Evolutionary conservation across 768 basidiomycete species (phyloP), one percentile per base, ranked within the genome.

Genomic region (Harrya chromipes): DNA sequence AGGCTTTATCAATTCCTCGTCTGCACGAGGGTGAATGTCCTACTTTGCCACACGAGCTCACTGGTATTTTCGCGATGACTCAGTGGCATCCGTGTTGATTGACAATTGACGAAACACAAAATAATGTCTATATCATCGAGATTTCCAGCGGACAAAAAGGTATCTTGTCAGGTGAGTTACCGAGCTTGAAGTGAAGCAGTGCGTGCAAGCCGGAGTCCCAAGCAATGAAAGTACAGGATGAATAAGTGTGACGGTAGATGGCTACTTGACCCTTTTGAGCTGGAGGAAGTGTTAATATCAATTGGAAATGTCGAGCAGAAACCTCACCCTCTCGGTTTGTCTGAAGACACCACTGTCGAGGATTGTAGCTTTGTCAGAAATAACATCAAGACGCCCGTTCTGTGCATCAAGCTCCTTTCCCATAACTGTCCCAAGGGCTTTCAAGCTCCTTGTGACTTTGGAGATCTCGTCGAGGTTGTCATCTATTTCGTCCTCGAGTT

Each of bases 401-500:
- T 99, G 97, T 20, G 72, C 75, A 58, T 93, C 85, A 47, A 98
- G 82, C 65, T 97, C 94, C 52, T 89, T 79, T 38, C 89, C 87
- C 85, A 91, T 92, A 4, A 87, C 83, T 53, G 76, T 76, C 6
- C 87, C 90, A 17, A 94, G 72, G 3, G 83, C 81, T 69, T 88
- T 90, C 52, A 97, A 75, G 40, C 82, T 75, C 71, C 84, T 88
- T 2, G 89, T 82, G 44, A 86, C 80, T 43, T 83, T 84, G 31
- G 80, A 72, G 50, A 95, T 87, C 68, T 95, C 93, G 64, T 90
- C 84, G 21, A 99, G 72, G 66, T 98, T 97, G 55, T 79, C 82
- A 60, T 97, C 95, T 33, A 99, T 61, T 70, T 98, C 94, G 59
- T 97, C 87, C 72, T 99, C 95, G 1, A 95, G 57, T 69, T 94